Evolutionary conservation across 1,284 basidiomycete species (phyloP).

Genomic region (Cutaneotrichosporon arboriforme): DNA sequence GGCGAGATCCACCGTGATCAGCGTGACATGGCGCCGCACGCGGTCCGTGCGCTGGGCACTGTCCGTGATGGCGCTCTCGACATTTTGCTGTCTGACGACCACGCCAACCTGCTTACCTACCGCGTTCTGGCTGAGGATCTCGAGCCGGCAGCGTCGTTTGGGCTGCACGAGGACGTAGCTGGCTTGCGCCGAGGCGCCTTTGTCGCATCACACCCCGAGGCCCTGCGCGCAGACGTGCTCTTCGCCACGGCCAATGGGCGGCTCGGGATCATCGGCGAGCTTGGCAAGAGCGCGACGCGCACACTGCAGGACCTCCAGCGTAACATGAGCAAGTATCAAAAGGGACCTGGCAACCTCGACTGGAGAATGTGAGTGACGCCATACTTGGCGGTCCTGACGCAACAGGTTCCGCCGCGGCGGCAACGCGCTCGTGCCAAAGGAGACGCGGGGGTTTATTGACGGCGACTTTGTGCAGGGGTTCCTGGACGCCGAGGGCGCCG

Average conservation of each 20-base stretch:
- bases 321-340: conserved; percentile 61
- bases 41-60: conserved; percentile 47
- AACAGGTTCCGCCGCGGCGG: conserved; percentile 61
- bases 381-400: conserved; percentile 3
- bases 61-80: conserved; percentile 51
- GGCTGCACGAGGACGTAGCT: conserved; percentile 49
- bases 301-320: conserved; percentile 69
- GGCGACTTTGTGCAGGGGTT: conserved; percentile 77
- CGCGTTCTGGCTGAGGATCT: conserved; percentile 40
- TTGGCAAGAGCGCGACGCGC: conserved; percentile 57
- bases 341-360: conserved; percentile 57
- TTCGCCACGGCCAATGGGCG: conserved; percentile 76
- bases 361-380: conserved; percentile 59
- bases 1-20: conserved; percentile 59
- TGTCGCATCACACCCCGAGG: conserved; percentile 26
- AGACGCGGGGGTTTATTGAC: conserved; percentile 69
- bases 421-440: conserved; percentile 56
- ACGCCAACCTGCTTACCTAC: conserved; percentile 67
- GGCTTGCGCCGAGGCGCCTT: conserved; percentile 40
- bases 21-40: conserved; percentile 70
- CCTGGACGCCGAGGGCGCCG: conserved; percentile 47
- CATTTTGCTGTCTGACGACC: conserved; percentile 52
- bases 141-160: conserved; percentile 45
- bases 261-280: conserved; percentile 69
- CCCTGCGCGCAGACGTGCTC: conserved; percentile 56